Evolutionary conservation across 2,329 filamentous ascomycete genomes (phyloP).

Genomic region (Trichoderma breve): DNA sequence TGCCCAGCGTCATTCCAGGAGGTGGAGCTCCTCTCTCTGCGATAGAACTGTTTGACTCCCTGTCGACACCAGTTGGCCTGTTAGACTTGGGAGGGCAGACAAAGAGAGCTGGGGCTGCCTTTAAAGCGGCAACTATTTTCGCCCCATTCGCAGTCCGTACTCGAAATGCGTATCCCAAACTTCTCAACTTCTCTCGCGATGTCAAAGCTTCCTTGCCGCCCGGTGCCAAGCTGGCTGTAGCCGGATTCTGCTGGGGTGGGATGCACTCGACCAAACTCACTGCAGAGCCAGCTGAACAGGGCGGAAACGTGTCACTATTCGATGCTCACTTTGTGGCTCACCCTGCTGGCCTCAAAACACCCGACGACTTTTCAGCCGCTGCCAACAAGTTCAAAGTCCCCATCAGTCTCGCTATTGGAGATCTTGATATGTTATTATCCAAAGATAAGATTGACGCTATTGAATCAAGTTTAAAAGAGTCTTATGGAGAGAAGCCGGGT

Average conservation of each 20-base stretch:
- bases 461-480: background rate
- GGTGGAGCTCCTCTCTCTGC: background rate
- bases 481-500: background rate
- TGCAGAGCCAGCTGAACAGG: background rate
- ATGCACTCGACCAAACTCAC: constrained; percentile 5
- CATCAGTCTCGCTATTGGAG: background rate
- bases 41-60: background rate
- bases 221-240: background rate
- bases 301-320: background rate
- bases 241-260: constrained; percentile 2
- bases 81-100: background rate
- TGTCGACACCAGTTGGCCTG: background rate
- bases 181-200: background rate
- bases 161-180: background rate
- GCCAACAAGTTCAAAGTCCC: background rate
- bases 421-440: background rate
- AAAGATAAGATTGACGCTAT: background rate
- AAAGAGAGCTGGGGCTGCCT: background rate
- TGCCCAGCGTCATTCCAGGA: constrained; percentile 1
- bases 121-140: background rate
- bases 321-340: constrained; percentile 3
- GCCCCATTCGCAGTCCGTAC: background rate
- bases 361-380: background rate
- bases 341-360: background rate
- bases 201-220: background rate